Evolutionary conservation across 2,329 filamentous ascomycete genomes (phyloP).

Genomic region (Septoria petroselini): DNA sequence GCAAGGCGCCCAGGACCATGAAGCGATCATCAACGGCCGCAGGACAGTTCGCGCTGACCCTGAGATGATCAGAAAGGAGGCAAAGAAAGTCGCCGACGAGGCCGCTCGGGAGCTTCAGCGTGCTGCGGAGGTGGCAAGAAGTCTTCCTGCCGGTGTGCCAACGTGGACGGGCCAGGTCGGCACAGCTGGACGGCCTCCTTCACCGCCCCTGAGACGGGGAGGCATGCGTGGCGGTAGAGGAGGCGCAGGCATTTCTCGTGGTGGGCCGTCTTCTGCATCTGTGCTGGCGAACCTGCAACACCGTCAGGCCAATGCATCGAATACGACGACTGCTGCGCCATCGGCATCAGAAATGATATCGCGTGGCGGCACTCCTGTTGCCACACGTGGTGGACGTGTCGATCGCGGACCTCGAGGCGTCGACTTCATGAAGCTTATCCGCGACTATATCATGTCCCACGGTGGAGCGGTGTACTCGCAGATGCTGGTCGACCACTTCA

Average conservation of each 20-base stretch:
- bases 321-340: conserved; percentile 28
- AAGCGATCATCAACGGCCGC: conserved; percentile 78
- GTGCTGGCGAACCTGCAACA: conserved; percentile 46
- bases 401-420: conserved; percentile 34
- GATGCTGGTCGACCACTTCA: conserved; percentile 86
- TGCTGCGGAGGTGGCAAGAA: conserved; percentile 68
- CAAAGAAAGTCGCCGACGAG: conserved; percentile 71
- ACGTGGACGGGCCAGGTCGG: conserved; percentile 92
- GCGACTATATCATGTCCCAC: conserved; percentile 72
- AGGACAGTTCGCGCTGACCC: conserved; percentile 67
- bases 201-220: conserved; percentile 49
- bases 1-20: conserved; percentile 89
- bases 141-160: conserved; percentile 75
- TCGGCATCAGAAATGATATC: conserved; percentile 31
- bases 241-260: conserved; percentile 29
- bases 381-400: conserved; percentile 17
- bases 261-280: conserved; percentile 41
- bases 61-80: conserved; percentile 75
- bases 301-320: conserved; percentile 38
- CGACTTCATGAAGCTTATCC: conserved; percentile 58
- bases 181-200: conserved; percentile 67
- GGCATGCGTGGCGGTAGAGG: conserved; percentile 35
- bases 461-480: conserved; percentile 78
- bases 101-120: conserved; percentile 73
- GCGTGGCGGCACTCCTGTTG: conserved; percentile 30